Conservation (phyloP, 495 filamentous ascomycete species). For the Penicillium cinerascens region DNA sequence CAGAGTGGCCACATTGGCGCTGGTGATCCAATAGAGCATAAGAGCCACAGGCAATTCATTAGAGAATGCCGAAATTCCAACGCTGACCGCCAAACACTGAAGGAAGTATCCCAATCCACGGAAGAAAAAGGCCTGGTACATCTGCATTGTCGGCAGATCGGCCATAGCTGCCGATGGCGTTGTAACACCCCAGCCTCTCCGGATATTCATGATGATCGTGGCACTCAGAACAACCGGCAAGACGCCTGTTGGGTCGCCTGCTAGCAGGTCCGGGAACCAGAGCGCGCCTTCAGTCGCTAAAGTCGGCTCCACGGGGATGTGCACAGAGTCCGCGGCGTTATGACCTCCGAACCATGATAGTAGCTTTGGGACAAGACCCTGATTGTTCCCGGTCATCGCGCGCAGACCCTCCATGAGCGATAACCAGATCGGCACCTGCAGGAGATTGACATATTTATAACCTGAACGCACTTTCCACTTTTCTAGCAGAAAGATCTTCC, state of each 20-base stretch:
- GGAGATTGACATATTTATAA: conserved; percentile 44
- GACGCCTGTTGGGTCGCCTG: conserved; percentile 62
- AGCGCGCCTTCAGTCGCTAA: conserved; percentile 66
- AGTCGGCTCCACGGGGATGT: conserved; percentile 47
- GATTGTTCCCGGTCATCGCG: conserved; percentile 55
- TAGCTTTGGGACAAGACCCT: conserved; percentile 49
- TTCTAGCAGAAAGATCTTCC: conserved; percentile 28
- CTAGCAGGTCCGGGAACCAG: conserved; percentile 77
- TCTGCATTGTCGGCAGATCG: conserved; percentile 24
- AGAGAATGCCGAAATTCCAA: conserved; percentile 30
- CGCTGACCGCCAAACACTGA: conserved; percentile 29
- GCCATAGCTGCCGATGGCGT: conserved; percentile 17
- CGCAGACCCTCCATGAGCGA: conserved; percentile 64
- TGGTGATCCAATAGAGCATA: conserved; percentile 69
- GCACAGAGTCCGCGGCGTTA: conserved; percentile 7
- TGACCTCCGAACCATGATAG: conserved; percentile 15
- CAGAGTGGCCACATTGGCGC: conserved; percentile 40
- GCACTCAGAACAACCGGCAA: conserved; percentile 57
- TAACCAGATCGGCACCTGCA: conserved; percentile 68
- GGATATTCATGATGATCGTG: conserved; percentile 38
- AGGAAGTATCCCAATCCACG: conserved; percentile 24
- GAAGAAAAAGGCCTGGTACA: conserved; percentile 18
- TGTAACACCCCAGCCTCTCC: conserved; percentile 26
- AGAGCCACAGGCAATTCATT: conserved; percentile 57
- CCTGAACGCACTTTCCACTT: conserved; percentile 42